Percentiles rank a stretch among this genome's conserved stretches.
Conservation (phyloP, 257 asterid species). For the Nicotiana sylvestris region DNA sequence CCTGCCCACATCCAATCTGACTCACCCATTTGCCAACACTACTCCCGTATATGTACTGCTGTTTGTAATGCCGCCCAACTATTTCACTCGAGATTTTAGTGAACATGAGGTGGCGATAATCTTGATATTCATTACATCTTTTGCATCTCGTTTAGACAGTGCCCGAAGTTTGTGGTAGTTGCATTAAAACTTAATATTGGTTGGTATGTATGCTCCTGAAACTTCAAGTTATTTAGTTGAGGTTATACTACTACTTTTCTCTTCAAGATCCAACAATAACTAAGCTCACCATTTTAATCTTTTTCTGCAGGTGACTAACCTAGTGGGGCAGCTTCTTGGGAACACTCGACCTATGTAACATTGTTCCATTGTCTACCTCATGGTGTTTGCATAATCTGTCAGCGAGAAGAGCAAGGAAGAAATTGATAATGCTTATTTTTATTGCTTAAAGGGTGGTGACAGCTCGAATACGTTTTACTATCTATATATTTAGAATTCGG, state of each 20-base stretch:
- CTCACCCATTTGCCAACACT: background rate
- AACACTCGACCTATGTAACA: slow-evolving; percentile 60
- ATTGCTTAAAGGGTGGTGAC: background rate
- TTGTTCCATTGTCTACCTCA: background rate
- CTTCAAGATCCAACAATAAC: background rate
- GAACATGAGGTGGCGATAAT: background rate
- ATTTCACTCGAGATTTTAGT: background rate
- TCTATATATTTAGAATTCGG: background rate
- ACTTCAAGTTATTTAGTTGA: background rate
- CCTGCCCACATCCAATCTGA: no score
- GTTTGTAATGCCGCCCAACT: background rate
- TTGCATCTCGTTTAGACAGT: background rate
- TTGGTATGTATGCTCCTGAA: background rate
- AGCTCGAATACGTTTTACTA: background rate
- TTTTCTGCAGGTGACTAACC: slow-evolving; percentile 71
- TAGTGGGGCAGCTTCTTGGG: slow-evolving; percentile 91
- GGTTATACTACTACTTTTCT: background rate
- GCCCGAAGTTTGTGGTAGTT: background rate
- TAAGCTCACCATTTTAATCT: background rate
- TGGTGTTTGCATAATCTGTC: background rate
- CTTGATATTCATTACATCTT: background rate
- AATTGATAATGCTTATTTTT: background rate
- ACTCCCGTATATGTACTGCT: background rate
- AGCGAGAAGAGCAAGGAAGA: background rate
- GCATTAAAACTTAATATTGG: background rate